Base-by-base conservation (phyloP, 192 early-diverging fungal genomes). In the Mortierella claussenii region DNA sequence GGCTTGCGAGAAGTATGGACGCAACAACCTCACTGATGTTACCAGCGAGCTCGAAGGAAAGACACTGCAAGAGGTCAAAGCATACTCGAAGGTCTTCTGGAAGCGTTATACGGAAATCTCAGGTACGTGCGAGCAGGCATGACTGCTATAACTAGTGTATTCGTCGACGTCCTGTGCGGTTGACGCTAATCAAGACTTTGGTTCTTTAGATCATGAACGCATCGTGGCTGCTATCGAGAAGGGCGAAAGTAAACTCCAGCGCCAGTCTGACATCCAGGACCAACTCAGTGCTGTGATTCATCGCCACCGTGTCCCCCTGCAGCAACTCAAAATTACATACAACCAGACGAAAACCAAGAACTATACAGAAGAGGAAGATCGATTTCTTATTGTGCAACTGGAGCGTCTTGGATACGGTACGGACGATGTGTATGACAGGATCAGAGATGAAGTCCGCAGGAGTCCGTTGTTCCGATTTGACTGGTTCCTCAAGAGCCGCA, bases 401-500 rank as follows among this genome's bases (percentile, higher is more conserved):
- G 92, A 95, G 23, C 93, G 90, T 55, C 91, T 93, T 65, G 96
- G 96, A 4, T 95, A 95, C 55, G 94, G 90, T 17, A 87, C 87
- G 26, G 96, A 98, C 24, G 96, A 98, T 53, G 95, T 95, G 0
- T 96, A 97, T 73, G 97, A 99, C 36, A 89, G 87, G 53, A 96
- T 99, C 69, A 85, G 95, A 26, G 87, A 90, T 49, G 96, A 97
- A 60, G 86, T 98, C 27, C 91, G 89, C 32, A 81, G 87, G 62
- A 89, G 89, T 23, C 88, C 92, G 4, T 52, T 96, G 34, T 98
- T 99, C 85, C 81, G 93, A 34, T 99, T 99, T 74, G 94, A 99
- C 69, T 99, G 96, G 96, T 99, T 96, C 82, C 88, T 99, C 64
- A 98, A 97, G 80, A 96, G 94, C 37, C 85, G 97, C 34, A 97